A percentile compares a stretch with the other conserved stretches of the same genome.
phyloP scores from a whole-genome alignment of 441 rosid genomes.

The Populus tomentosa region DNA sequence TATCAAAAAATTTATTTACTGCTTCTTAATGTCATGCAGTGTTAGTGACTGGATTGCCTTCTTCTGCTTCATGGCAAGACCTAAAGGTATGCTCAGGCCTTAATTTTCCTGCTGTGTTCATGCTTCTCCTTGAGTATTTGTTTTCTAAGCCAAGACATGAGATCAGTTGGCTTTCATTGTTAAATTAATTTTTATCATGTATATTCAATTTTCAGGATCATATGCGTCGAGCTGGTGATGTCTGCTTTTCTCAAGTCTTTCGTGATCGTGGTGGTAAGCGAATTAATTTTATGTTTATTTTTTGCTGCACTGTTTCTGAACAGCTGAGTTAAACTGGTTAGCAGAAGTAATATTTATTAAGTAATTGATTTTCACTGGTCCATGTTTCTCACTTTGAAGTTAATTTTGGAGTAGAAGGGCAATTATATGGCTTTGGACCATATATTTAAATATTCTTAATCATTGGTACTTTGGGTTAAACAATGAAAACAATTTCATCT shows the following conservation, averaged over 20 bases:
- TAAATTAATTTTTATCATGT: not conserved
- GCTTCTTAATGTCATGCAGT: conserved; percentile 37
- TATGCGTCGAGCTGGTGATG: conserved; percentile 97
- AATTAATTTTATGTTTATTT: not conserved
- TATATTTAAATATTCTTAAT: no score
- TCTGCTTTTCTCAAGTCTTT: conserved; percentile 89
- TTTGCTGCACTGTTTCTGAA: not conserved
- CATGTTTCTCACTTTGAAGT: not conserved
- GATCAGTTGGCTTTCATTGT: not conserved
- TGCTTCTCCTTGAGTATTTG: not conserved
- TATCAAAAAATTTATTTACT: conserved; percentile 6
- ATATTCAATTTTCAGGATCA: conserved; percentile 59
- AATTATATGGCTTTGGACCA: no score
- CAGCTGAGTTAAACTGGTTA: not conserved
- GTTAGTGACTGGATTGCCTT: conserved; percentile 81
- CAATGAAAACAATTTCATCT: not conserved
- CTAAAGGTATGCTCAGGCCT: conserved; percentile 61
- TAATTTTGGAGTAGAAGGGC: not conserved
- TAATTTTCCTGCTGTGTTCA: no score
- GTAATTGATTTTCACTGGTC: not conserved
- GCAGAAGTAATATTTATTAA: not conserved
- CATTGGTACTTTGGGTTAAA: not conserved
- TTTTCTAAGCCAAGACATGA: not conserved
- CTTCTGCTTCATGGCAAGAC: conserved; percentile 99
- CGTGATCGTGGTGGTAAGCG: conserved; percentile 77